These are phyloP conservation scores for Quercus phellos DNA, from an alignment of 331 rosid species.

Conservation along the genomic window DNA sequence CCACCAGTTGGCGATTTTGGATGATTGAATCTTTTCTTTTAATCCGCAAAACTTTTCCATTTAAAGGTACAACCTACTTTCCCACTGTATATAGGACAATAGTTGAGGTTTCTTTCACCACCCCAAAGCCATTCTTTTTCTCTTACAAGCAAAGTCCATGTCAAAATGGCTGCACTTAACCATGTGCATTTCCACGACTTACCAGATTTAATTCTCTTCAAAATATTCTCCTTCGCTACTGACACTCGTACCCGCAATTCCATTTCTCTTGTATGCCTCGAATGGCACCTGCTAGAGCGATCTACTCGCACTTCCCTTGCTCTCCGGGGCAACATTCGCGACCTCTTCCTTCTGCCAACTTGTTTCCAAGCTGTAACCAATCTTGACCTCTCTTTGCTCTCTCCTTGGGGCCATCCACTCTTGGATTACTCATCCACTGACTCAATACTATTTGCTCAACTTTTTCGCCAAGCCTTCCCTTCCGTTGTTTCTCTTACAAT, in stretches of 20 bases:
- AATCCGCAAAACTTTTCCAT: no score
- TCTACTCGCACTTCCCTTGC: neutral
- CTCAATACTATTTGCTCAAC: neutral
- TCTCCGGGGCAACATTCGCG: neutral
- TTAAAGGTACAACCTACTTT: neutral
- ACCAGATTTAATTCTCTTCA: neutral
- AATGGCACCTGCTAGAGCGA: neutral
- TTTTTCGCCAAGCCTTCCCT: neutral
- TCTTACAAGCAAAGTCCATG: neutral
- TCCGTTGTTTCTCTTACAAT: neutral
- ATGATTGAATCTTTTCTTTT: no score
- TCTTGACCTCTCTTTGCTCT: slow-evolving; percentile 3
- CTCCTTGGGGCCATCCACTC: slow-evolving; percentile 14
- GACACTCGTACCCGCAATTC: neutral
- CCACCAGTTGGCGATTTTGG: neutral
- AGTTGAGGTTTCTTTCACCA: neutral
- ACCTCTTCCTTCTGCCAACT: neutral
- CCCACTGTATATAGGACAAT: neutral
- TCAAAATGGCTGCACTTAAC: neutral
- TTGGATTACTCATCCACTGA: neutral
- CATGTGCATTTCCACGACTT: neutral
- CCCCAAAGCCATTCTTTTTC: neutral
- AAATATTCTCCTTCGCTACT: neutral
- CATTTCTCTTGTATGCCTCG: slow-evolving; percentile 1
- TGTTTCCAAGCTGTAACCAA: slow-evolving; percentile 2